These are phyloP conservation scores for Suillus luteus DNA, from an alignment of 768 basidiomycete species.

Conservation along the genomic window DNA sequence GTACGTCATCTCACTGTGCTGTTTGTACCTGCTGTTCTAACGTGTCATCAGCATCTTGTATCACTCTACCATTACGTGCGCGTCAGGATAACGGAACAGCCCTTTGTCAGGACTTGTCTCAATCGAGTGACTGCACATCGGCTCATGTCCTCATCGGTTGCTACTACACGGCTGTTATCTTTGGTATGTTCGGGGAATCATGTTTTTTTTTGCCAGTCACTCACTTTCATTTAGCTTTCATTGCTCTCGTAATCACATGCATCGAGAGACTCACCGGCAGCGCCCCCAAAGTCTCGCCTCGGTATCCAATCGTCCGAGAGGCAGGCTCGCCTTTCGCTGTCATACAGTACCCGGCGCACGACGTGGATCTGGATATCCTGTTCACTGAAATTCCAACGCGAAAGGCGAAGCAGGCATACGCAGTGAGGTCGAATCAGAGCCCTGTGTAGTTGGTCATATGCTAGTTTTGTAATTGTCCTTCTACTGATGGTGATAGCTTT, in stretches of 20 bases:
- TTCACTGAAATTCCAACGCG: slow-evolving; percentile 16
- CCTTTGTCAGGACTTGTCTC: slow-evolving; percentile 35
- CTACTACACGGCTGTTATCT: slow-evolving; percentile 29
- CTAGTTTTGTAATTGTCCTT: slow-evolving; percentile 1
- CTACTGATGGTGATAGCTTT: background rate
- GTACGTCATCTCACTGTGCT: slow-evolving; percentile 15
- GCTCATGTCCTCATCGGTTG: slow-evolving; percentile 28
- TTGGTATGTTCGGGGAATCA: slow-evolving; percentile 25
- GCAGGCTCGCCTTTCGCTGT: slow-evolving; percentile 28
- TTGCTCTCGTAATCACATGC: slow-evolving; percentile 28
- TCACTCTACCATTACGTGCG: slow-evolving; percentile 31
- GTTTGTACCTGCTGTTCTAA: background rate
- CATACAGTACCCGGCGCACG: slow-evolving; percentile 20
- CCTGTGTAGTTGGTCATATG: slow-evolving; percentile 10
- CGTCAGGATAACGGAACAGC: slow-evolving; percentile 18
- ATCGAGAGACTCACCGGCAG: slow-evolving; percentile 29
- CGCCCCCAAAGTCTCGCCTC: slow-evolving; percentile 23
- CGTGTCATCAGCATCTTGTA: slow-evolving; percentile 18
- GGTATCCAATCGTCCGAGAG: slow-evolving; percentile 29
- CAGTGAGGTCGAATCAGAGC: slow-evolving; percentile 23
- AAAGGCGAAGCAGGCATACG: slow-evolving; percentile 9
- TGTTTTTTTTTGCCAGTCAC: slow-evolving; percentile 1
- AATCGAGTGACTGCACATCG: slow-evolving; percentile 19
- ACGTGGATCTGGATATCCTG: slow-evolving; percentile 17
- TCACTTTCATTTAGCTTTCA: slow-evolving; percentile 17